These are phyloP conservation scores for Paecilomyces variotii DNA, from an alignment of 2,329 filamentous ascomycete species.

Conservation along the genomic window DNA sequence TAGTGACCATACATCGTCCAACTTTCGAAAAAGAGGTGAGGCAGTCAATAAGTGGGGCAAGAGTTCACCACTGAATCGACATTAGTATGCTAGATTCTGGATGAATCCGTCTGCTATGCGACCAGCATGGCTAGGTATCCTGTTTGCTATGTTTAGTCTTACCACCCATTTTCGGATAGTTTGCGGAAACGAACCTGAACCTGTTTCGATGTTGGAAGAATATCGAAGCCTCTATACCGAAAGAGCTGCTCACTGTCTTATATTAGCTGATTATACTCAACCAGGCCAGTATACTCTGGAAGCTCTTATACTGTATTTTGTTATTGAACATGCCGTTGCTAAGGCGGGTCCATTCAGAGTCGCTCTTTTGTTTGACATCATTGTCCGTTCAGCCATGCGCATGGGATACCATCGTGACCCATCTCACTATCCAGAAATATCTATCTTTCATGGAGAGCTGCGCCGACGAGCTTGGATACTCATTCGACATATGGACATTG, in stretches of 20 bases:
- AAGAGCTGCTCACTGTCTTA: constrained; percentile 4
- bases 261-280: constrained; percentile 6
- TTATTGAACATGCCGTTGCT: constrained; percentile 7
- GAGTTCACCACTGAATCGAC: background rate
- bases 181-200: background rate
- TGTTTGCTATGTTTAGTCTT: constrained; percentile 4
- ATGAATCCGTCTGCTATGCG: constrained; percentile 1
- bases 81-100: constrained; percentile 6
- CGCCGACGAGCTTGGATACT: constrained; percentile 24
- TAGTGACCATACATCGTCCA: background rate
- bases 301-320: constrained; percentile 1
- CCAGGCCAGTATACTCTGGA: constrained; percentile 4
- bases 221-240: constrained; percentile 2
- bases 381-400: constrained; percentile 21
- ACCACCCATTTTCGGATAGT: background rate
- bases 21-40: background rate
- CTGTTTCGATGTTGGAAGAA: background rate
- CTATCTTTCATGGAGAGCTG: constrained; percentile 28
- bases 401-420: constrained; percentile 38
- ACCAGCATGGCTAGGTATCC: constrained; percentile 2
- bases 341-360: constrained; percentile 12
- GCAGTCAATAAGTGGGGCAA: background rate
- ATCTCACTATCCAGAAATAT: constrained; percentile 25
- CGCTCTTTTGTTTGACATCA: constrained; percentile 19
- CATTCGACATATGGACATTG: constrained; percentile 29